Evolutionary conservation across 176 grass and related monocot genomes (phyloP).

Genomic region (Triticum timopheevii): DNA sequence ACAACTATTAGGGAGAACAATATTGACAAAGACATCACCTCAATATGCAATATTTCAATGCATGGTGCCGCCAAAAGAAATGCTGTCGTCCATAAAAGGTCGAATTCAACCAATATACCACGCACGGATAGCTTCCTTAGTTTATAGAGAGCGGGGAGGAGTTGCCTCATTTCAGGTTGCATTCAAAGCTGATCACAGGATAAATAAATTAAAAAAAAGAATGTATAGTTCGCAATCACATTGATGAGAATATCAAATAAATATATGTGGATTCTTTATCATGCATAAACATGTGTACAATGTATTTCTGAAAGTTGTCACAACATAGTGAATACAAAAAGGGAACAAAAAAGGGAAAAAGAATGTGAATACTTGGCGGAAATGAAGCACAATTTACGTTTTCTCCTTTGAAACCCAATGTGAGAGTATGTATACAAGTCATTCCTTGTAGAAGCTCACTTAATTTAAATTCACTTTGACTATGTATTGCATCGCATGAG

Average conservation of each 20-base stretch:
- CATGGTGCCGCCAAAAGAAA: background rate
- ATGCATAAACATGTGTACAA: background rate
- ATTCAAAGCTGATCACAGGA: background rate
- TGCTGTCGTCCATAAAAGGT: background rate
- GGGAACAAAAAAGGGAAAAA: too few relatives aligned
- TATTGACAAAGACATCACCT: background rate
- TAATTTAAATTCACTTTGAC: too few relatives aligned
- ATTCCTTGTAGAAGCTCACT: too few relatives aligned
- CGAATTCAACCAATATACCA: too few relatives aligned
- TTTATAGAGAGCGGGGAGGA: too few relatives aligned
- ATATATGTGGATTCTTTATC: background rate
- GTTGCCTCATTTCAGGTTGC: background rate
- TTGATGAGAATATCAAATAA: background rate
- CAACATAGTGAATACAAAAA: background rate
- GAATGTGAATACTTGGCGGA: too few relatives aligned
- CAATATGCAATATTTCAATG: background rate
- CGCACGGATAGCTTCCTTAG: too few relatives aligned
- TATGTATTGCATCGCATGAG: too few relatives aligned
- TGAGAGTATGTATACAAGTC: too few relatives aligned
- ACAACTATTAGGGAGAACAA: background rate
- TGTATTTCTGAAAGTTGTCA: background rate
- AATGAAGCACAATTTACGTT: too few relatives aligned
- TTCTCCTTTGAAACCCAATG: too few relatives aligned
- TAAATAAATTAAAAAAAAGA: background rate
- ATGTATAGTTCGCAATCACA: background rate